A percentile compares a stretch with the other conserved stretches of the same genome.
Evolutionary conservation across 2,329 filamentous ascomycete genomes (phyloP).

Genomic region (Monilinia vaccinii-corymbosi): DNA sequence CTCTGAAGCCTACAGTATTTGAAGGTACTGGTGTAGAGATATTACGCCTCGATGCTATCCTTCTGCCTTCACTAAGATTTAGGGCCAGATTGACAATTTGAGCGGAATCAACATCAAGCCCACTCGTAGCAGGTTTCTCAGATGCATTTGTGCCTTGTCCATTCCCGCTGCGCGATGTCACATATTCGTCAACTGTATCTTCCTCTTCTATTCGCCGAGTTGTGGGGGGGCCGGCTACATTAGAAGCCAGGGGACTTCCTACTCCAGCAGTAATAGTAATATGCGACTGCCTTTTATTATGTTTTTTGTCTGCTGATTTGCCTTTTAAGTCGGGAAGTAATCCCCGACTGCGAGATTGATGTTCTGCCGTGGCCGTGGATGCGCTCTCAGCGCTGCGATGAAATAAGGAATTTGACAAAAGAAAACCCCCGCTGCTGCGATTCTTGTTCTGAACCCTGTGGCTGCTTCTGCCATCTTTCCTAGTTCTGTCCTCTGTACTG

Average conservation of each 20-base stretch:
- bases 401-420: slow-evolving; percentile 20
- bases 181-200: background rate
- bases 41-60: slow-evolving; percentile 51
- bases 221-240: slow-evolving; percentile 15
- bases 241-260: slow-evolving; percentile 23
- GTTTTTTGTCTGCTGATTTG: slow-evolving; percentile 22
- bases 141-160: background rate
- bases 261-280: slow-evolving; percentile 21
- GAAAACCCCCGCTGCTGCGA: slow-evolving; percentile 26
- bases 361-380: slow-evolving; percentile 4
- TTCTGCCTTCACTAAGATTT: slow-evolving; percentile 73
- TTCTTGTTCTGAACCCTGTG: slow-evolving; percentile 24
- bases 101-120: slow-evolving; percentile 64
- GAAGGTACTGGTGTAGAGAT: slow-evolving; percentile 40
- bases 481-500: background rate
- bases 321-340: slow-evolving; percentile 22
- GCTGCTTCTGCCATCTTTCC: slow-evolving; percentile 19
- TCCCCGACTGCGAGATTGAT: slow-evolving; percentile 14
- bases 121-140: slow-evolving; percentile 14
- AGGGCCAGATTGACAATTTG: slow-evolving; percentile 92
- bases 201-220: background rate
- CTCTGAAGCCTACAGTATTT: slow-evolving; percentile 33
- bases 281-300: slow-evolving; percentile 20
- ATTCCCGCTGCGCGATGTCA: slow-evolving; percentile 1
- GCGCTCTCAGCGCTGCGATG: background rate